These are phyloP conservation scores for Phylloporus sp. DNA, from an alignment of 768 basidiomycete species.

Conservation along the genomic window DNA sequence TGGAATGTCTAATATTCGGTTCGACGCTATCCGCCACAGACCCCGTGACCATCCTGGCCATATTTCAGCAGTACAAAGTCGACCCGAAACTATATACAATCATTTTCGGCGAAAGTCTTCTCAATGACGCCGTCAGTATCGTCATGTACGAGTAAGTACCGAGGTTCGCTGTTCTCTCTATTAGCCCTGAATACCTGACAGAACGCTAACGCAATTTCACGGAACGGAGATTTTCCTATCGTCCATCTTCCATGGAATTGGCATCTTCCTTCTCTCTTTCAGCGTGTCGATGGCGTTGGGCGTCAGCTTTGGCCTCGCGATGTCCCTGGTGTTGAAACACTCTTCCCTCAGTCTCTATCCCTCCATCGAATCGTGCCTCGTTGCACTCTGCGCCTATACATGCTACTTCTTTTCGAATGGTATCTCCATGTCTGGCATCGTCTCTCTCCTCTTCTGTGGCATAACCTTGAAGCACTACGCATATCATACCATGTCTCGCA, in stretches of 20 bases:
- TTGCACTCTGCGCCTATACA: constrained; percentile 91
- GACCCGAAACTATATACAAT: constrained; percentile 96
- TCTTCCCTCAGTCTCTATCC: constrained; percentile 82
- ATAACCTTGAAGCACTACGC: constrained; percentile 99
- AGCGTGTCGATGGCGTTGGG: constrained; percentile 92
- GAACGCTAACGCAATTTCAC: constrained; percentile 89
- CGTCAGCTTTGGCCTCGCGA: constrained; percentile 83
- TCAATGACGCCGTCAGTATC: constrained; percentile 99
- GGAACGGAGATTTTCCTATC: constrained; percentile 80
- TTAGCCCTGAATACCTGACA: constrained; percentile 28
- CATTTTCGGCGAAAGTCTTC: constrained; percentile 94
- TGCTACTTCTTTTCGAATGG: constrained; percentile 99
- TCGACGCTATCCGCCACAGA: constrained; percentile 97
- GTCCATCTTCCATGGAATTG: constrained; percentile 93
- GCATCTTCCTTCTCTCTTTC: constrained; percentile 95
- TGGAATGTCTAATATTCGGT: constrained; percentile 95
- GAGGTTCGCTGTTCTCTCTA: background rate
- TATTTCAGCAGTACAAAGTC: constrained; percentile 98
- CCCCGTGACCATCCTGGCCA: constrained; percentile 95
- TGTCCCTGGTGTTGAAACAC: constrained; percentile 92
- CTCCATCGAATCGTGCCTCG: constrained; percentile 95
- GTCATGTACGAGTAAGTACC: constrained; percentile 97
- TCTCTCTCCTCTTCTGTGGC: constrained; percentile 95
- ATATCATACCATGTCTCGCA: constrained; percentile 98
- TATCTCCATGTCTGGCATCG: constrained; percentile 90